These are phyloP conservation scores for Reticulascus tulasneorum DNA, from an alignment of 2,329 filamentous ascomycete genomes.

Conservation along the genomic window DNA sequence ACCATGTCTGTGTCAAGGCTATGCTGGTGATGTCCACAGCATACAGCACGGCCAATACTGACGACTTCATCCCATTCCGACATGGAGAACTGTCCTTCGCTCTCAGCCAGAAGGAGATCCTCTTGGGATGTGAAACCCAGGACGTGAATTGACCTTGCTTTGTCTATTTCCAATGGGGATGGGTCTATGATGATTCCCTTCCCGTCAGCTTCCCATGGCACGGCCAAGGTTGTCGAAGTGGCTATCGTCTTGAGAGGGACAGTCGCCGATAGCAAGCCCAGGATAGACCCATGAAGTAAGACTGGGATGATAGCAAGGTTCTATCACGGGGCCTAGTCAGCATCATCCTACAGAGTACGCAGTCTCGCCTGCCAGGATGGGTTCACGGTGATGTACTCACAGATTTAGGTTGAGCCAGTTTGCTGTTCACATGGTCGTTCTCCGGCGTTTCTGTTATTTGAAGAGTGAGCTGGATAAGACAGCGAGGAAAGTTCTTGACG, in stretches of 20 bases:
- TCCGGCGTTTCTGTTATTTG: conserved; percentile 69
- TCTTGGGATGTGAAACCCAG: conserved; percentile 74
- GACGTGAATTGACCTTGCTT: conserved; percentile 72
- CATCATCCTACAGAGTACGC: conserved; percentile 4
- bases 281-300: conserved; percentile 72
- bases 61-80: conserved; percentile 72
- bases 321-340: conserved; percentile 36
- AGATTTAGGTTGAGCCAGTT: conserved; percentile 55
- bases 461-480: conserved; percentile 76
- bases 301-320: conserved; percentile 77
- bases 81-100: conserved; percentile 72
- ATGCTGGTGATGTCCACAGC: conserved; percentile 43
- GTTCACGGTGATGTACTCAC: conserved; percentile 38
- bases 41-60: conserved; percentile 61
- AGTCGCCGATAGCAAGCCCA: conserved; percentile 76
- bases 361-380: conserved; percentile 13
- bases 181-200: conserved; percentile 55
- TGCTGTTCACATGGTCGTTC: conserved; percentile 60
- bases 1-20: conserved; percentile 40
- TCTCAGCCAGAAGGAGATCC: conserved; percentile 73
- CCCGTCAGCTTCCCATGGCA: conserved; percentile 38
- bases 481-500: conserved; percentile 70
- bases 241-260: conserved; percentile 74
- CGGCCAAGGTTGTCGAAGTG: conserved; percentile 60
- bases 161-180: conserved; percentile 55